Percentiles rank a stretch among this genome's conserved stretches.
Evolutionary conservation across 768 basidiomycete genomes (phyloP).

Genomic region (Hemileccinum rubropunctum): DNA sequence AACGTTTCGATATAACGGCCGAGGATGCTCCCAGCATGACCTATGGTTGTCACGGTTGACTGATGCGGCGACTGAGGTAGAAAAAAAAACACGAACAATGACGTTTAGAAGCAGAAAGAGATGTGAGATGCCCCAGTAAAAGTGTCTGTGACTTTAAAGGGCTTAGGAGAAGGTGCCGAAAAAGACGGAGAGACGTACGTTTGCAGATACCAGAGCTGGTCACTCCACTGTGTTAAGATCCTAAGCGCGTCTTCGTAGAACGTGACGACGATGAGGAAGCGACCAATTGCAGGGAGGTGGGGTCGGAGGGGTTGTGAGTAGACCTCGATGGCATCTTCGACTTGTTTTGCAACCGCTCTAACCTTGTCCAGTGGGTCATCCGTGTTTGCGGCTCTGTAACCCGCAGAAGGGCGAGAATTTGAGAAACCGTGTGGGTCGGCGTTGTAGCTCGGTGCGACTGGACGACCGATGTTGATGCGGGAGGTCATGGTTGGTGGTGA

Average conservation of each 20-base stretch:
- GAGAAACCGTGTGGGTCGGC: conserved; percentile 79
- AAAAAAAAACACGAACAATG: conserved; percentile 54
- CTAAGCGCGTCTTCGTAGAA: conserved; percentile 96
- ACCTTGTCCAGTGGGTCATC: conserved; percentile 82
- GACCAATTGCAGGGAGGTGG: conserved; percentile 89
- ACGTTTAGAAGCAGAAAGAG: conserved; percentile 91
- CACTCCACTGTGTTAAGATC: conserved; percentile 91
- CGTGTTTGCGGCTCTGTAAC: conserved; percentile 78
- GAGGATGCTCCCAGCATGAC: conserved; percentile 85
- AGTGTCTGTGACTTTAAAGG: conserved; percentile 76
- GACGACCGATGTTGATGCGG: conserved; percentile 80
- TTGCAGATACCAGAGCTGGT: conserved; percentile 98
- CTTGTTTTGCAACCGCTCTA: conserved; percentile 62
- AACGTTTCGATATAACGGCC: conserved; percentile 81
- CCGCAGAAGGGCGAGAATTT: conserved; percentile 64
- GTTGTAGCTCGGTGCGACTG: conserved; percentile 55
- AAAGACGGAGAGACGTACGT: conserved; percentile 52
- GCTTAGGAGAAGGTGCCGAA: conserved; percentile 6
- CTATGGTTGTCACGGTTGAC: conserved; percentile 38
- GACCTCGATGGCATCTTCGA: conserved; percentile 92
- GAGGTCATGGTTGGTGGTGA: conserved; percentile 57
- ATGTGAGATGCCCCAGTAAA: conserved; percentile 95
- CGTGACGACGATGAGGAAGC: conserved; percentile 96
- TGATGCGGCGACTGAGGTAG: neutral
- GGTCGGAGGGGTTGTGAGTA: conserved; percentile 93